A percentile compares a stretch with the other conserved stretches of the same genome.
These are phyloP conservation scores for Lodderomyces theae DNA, from an alignment of 1,139 yeast genomes.

Conservation along the genomic window DNA sequence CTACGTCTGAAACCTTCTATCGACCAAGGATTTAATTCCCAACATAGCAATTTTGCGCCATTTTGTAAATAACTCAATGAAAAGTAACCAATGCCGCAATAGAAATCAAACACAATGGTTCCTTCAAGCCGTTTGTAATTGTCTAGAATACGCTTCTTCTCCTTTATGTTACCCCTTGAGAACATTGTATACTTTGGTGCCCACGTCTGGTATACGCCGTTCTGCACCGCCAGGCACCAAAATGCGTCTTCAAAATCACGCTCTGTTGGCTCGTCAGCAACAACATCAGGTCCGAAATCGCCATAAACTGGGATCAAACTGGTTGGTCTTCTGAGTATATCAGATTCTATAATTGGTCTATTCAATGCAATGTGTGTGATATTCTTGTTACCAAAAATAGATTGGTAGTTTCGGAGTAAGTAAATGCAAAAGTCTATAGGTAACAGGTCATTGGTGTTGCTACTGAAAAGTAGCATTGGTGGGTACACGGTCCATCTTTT, in stretches of 20 bases:
- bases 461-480: conserved; percentile 60
- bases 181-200: conserved; percentile 87
- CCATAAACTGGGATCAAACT: conserved; percentile 61
- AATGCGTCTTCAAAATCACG: conserved; percentile 52
- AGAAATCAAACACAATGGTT: conserved; percentile 61
- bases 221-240: conserved; percentile 73
- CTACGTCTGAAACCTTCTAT: conserved; percentile 67
- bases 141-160: conserved; percentile 63
- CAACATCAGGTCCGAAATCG: conserved; percentile 54
- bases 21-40: conserved; percentile 90
- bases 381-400: conserved; percentile 12
- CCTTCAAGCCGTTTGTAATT: conserved; percentile 31
- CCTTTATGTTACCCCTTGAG: conserved; percentile 84
- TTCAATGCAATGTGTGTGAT: conserved; percentile 69
- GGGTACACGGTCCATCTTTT: conserved; percentile 62
- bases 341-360: conserved; percentile 60
- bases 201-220: conserved; percentile 79
- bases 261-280: conserved; percentile 33
- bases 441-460: conserved; percentile 13
- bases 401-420: conserved; percentile 18
- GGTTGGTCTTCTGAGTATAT: conserved; percentile 60
- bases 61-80: conserved; percentile 62
- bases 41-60: conserved; percentile 62
- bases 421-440: conserved; percentile 22
- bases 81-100: conserved; percentile 87